Evolutionary conservation across 306 rosid genomes (phyloP), one percentile per base, ranked within the genome.

Genomic region (Amphicarpaea edgeworthii): DNA sequence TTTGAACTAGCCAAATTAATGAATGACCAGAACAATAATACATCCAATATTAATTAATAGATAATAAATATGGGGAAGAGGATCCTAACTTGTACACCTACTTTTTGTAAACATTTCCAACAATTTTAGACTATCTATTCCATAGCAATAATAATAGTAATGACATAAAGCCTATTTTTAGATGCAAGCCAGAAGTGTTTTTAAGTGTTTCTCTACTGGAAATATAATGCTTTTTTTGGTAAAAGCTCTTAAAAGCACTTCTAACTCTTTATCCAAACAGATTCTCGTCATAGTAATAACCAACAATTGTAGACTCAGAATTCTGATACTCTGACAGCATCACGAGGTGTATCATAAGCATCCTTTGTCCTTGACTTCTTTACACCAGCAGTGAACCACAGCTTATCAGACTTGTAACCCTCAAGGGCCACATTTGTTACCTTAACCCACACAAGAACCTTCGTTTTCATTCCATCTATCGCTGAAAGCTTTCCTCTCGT

Each of bases 391-490:
- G 97, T 95, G 26, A 95, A 79, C 93, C 97, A 95, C 49, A 95
- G 79, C 85, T 89, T 88, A 40, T 92, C 96, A 17, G 99, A 92
- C 85, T 95, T 95, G 79, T 88, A 84, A 75, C 95, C 90, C 43
- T 95, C 99, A 20, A 95, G 79, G 17, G 88, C 75, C 76, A 92
- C 93, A 64, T 77, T 82, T 55, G 97, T 95, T 71, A 95, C 90
- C 86, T 89, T 95, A 46, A 90, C 99, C 99, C 98, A 95, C n/a
- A 92, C 97, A 1, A 95, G 82, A 43, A 84, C 96, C 83, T 95
- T 92, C 0, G 97, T 95, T 85, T 95, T 95, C 99, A 92, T 88
- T 79, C 99, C 99, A 69, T 92, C 99, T 28, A 95, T 85, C 3
- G 89, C 85, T 0, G 90, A 84, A 43, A 95, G 90, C 88, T 90